phyloP scores from a whole-genome alignment of 805 yeast genomes.

The Jamesozyma spencerorum region DNA sequence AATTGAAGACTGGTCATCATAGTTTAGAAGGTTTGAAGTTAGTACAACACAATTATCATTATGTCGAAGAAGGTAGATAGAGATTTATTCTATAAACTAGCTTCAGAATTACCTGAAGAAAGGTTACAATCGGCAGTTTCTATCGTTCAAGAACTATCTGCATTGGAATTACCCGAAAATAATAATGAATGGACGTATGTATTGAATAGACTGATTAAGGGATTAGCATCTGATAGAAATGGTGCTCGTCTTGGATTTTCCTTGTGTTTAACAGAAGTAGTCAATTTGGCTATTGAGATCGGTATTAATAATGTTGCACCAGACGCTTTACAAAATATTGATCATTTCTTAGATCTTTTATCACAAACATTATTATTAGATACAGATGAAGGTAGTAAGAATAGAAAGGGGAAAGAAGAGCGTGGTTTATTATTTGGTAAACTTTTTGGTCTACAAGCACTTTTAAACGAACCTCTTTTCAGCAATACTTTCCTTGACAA shows the following conservation, averaged over 20 bases:
- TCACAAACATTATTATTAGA: slow-evolving; percentile 30
- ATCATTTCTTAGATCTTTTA: slow-evolving; percentile 17
- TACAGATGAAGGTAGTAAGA: slow-evolving; percentile 29
- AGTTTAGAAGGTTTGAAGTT: too few species aligned
- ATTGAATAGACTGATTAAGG: slow-evolving; percentile 64
- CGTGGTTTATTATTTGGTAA: slow-evolving; percentile 74
- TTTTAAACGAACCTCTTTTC: slow-evolving; percentile 46
- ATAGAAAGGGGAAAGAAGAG: slow-evolving; percentile 70
- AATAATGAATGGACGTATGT: slow-evolving; percentile 74
- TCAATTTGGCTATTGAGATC: slow-evolving; percentile 30
- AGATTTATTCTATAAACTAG: slow-evolving; percentile 69
- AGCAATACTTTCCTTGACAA: slow-evolving; percentile 25
- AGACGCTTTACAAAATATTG: slow-evolving; percentile 12
- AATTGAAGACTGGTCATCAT: too few species aligned
- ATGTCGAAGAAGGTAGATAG: slow-evolving; percentile 38
- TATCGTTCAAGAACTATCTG: slow-evolving; percentile 50
- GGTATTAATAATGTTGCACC: slow-evolving; percentile 6
- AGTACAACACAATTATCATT: too few species aligned
- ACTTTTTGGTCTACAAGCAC: slow-evolving; percentile 72
- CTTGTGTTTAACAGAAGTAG: slow-evolving; percentile 69
- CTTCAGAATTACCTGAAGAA: slow-evolving; percentile 66
- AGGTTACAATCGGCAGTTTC: slow-evolving; percentile 63
- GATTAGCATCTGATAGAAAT: slow-evolving; percentile 72
- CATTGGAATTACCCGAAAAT: slow-evolving; percentile 26
- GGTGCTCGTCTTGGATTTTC: slow-evolving; percentile 84